Evolutionary conservation across 2,329 filamentous ascomycete species (phyloP), one percentile per base, ranked within the genome.

Genomic region (Paraphaeosphaeria sporulosa): DNA sequence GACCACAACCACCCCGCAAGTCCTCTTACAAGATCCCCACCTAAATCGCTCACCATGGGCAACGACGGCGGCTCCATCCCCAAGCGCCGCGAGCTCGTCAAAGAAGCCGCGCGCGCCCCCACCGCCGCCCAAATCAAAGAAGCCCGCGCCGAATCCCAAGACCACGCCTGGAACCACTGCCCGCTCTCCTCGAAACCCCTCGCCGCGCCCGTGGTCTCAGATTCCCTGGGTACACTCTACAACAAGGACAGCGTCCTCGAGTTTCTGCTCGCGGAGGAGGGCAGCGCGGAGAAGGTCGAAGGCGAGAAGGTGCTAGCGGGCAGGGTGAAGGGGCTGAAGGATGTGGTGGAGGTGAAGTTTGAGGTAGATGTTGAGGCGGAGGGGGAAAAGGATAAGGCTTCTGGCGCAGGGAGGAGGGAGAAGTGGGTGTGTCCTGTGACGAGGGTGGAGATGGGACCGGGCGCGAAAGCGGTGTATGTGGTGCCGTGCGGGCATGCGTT

Each of bases 31-130:
- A 46, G 3, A 27, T 38, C 34, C 17, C 43, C 46, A 32, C 47
- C 46, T 40, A 38, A 34, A 59, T 59, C 42, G 42, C 38, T 42
- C 47, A 64, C 54, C 70, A 97, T 99, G 95, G 95, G 95, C 76
- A 99, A 99, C 81, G 95, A 99, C 78, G 95, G 95, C 69, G 95
- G 95, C 76, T 88, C 92, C 68, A 99, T 99, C 69, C 95, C 95
- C 5, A 98, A 91, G 64, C 92, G 96, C 34, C 91, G 93, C 73
- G 96, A 99, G 79, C 91, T 99, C 48, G 95, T 99, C 77, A 96
- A 96, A 80, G 90, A 94, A 78, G 93, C 94, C 30, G 93, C 94
- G 44, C 91, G 92, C 70, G 86, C 89, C 54, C 91, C 91, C 23
- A 96, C 91, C 36, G 86, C 92, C 30, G 89, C 92, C 49, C 91